These are phyloP conservation scores for Neonectria hederae DNA, from an alignment of 2,329 filamentous ascomycete species.

Conservation along the genomic window DNA sequence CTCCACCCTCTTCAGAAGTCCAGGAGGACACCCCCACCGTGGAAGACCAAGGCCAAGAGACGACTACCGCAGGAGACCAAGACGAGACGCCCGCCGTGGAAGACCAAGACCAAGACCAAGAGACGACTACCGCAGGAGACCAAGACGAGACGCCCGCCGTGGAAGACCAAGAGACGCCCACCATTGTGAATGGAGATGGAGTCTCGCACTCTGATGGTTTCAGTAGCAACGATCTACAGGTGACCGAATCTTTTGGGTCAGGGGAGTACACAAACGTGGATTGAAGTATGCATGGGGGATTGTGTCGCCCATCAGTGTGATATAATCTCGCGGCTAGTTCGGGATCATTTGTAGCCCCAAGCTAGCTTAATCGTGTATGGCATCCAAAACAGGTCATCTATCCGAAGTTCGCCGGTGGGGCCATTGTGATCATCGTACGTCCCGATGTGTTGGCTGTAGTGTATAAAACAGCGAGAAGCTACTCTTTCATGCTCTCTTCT, in stretches of 20 bases:
- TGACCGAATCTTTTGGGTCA: neutral
- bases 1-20: neutral
- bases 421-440: neutral
- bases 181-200: neutral
- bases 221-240: neutral
- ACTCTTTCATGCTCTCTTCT: neutral
- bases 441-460: neutral
- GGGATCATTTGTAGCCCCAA: neutral
- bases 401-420: neutral
- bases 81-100: neutral
- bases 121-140: neutral
- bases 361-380: neutral
- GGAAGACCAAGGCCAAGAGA: neutral
- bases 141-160: too few species aligned
- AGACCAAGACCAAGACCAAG: neutral
- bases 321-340: too few species aligned
- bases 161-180: too few species aligned
- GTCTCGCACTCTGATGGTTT: neutral
- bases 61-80: neutral
- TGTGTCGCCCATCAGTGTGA: neutral
- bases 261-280: neutral
- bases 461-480: neutral
- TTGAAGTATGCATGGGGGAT: neutral
- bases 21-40: neutral
- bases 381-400: neutral